These are phyloP conservation scores for Pseudonectria buxi DNA, from an alignment of 2,329 filamentous ascomycete genomes.

Conservation along the genomic window DNA sequence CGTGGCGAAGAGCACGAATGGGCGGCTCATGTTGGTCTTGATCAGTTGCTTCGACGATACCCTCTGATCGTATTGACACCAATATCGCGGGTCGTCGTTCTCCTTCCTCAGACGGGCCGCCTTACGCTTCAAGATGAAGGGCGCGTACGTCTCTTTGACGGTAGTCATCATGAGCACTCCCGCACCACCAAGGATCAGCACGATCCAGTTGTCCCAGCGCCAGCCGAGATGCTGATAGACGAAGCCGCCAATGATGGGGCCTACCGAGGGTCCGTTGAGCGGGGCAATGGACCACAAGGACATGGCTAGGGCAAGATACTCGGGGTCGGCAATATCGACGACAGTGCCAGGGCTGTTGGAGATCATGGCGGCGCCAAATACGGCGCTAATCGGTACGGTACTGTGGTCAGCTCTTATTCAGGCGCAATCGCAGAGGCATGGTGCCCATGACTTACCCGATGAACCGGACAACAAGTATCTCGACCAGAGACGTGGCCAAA, in stretches of 20 bases:
- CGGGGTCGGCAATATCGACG: conserved; percentile 73
- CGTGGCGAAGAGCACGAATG: conserved; percentile 68
- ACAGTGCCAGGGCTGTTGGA: conserved; percentile 77
- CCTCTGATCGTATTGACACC: conserved; percentile 73
- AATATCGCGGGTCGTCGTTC: conserved; percentile 65
- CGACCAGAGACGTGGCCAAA: conserved; percentile 58
- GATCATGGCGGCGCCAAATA: conserved; percentile 70
- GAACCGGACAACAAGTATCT: conserved; percentile 67
- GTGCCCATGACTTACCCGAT: conserved; percentile 48
- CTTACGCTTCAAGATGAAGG: conserved; percentile 60
- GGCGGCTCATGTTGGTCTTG: conserved; percentile 68
- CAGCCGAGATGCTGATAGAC: conserved; percentile 65
- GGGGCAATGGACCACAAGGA: conserved; percentile 79
- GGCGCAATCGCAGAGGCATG: no score
- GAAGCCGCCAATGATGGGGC: conserved; percentile 64
- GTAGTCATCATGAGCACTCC: conserved; percentile 52
- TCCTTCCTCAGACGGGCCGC: conserved; percentile 59
- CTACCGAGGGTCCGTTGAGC: conserved; percentile 60
- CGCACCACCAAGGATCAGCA: conserved; percentile 62
- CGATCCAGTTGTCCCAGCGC: conserved; percentile 82
- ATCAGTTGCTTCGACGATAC: conserved; percentile 59
- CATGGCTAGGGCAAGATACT: conserved; percentile 75
- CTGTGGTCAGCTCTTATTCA: no score
- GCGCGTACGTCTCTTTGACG: conserved; percentile 71
- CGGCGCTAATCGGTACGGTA: conserved; percentile 13